Evolutionary conservation across 306 rosid genomes (phyloP).

Genomic region (Gillenia trifoliata): DNA sequence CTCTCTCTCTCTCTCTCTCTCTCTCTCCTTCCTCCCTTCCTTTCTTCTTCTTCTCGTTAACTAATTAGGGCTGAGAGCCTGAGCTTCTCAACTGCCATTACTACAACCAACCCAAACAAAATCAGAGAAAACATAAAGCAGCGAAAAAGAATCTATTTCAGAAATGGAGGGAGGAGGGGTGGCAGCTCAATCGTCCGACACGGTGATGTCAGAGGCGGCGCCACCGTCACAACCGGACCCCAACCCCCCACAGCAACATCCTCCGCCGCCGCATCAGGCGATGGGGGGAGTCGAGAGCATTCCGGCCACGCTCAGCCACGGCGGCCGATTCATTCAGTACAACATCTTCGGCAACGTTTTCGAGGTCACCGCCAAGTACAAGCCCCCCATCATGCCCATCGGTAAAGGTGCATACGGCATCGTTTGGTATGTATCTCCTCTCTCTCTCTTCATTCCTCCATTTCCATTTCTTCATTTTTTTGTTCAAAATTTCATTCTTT

Average conservation of each 20-base stretch:
- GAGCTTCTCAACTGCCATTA: background rate
- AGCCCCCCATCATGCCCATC: constrained; percentile 96
- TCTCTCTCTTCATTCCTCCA: background rate
- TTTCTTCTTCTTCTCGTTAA: background rate
- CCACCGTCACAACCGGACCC: constrained; percentile 22
- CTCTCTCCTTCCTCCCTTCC: background rate
- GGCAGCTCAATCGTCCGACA: constrained; percentile 58
- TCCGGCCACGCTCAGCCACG: constrained; percentile 87
- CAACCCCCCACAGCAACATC: constrained; percentile 29
- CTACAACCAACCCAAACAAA: background rate
- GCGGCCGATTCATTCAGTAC: constrained; percentile 89
- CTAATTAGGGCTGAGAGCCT: background rate
- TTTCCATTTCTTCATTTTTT: background rate
- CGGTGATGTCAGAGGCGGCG: constrained; percentile 68
- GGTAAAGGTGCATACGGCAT: constrained; percentile 98
- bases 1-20: background rate
- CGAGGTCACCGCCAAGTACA: constrained; percentile 88
- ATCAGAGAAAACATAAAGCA: background rate
- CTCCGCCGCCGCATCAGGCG: constrained; percentile 10
- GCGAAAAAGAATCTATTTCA: background rate
- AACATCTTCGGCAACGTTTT: constrained; percentile 90
- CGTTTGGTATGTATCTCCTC: constrained; percentile 54
- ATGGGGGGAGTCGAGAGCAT: constrained; percentile 60
- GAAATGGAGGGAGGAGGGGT: constrained; percentile 42
- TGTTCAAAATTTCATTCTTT: background rate